Evolutionary conservation across 1,284 basidiomycete species (phyloP), one percentile per base, ranked within the genome.

Genomic region (Neolentinus lepideus): DNA sequence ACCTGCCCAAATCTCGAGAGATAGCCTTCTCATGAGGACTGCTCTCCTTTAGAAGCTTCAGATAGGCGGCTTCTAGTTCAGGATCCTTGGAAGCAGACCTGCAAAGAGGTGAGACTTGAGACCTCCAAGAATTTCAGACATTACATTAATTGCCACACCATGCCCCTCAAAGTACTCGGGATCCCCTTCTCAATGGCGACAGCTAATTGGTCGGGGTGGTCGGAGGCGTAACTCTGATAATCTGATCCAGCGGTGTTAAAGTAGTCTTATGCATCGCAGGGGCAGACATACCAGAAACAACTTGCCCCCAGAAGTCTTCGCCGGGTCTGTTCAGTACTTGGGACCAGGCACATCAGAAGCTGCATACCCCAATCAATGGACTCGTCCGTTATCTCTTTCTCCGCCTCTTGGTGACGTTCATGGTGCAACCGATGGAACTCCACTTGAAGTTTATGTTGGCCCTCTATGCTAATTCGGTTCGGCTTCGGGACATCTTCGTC

Each of bases 91-190:
- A 92, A 26, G 90, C 92, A 52, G 90, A 83, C 85, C 85, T 89
- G 59, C 31, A 16, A 19, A 54, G 26, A 51, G 14, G 60, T 61
- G 36, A 60, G 58, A 35, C 4, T 47, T 22, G 47, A 11, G 6
- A 45, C 35, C 56, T 54, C 51, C 24, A 14, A 51, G 45, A 57
- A 53, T 35, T 56, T 51, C 57, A 61, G 54, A 55, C 67, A 66
- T 62, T 75, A 93, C 94, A 99, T 98, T 68, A 98, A 80, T 69
- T 99, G 96, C 96, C 96, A 99, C 73, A 97, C 88, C 85, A 98
- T 95, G 22, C 95, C 95, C 50, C 95, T 83, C 38, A 94, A 70
- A 0, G 87, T 81, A 35, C 84, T 76, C 1, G 95, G 97, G 31
- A 99, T 94, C 1, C 96, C 96, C 56, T 79, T 80, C 64, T 97